Percentiles rank a stretch among this genome's conserved stretches.
These are phyloP conservation scores for Coniochaeta prunicola DNA, from an alignment of 2,329 filamentous ascomycete genomes.

Conservation along the genomic window DNA sequence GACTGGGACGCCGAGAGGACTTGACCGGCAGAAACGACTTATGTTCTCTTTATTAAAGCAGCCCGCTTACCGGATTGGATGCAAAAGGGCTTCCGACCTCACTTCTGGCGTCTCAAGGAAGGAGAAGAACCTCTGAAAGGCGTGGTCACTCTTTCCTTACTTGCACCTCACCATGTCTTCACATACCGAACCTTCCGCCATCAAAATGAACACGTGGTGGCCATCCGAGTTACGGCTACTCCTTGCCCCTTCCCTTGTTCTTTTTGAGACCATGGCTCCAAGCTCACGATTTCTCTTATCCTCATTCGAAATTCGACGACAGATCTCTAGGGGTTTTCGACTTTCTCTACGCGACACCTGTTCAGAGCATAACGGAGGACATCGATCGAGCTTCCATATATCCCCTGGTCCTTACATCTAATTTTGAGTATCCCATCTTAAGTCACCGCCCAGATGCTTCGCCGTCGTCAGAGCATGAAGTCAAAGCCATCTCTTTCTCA, in stretches of 20 bases:
- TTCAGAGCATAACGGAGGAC: neutral
- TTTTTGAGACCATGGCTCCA: neutral
- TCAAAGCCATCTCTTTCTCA: constrained; percentile 35
- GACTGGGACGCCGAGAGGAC: too few relatives aligned
- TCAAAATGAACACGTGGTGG: neutral
- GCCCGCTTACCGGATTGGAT: too few relatives aligned
- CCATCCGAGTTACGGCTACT: neutral
- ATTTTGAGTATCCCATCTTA: too few relatives aligned
- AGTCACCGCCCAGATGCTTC: too few relatives aligned
- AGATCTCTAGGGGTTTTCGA: neutral
- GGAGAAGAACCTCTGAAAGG: neutral
- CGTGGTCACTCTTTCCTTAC: neutral
- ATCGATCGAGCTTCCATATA: neutral
- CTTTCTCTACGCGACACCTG: neutral
- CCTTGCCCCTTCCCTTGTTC: neutral
- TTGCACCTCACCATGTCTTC: neutral
- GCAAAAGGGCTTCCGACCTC: neutral
- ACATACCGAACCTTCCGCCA: neutral
- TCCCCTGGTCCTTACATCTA: neutral
- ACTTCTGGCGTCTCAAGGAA: neutral
- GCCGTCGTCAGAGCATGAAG: constrained; percentile 34
- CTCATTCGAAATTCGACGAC: neutral
- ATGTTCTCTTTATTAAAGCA: too few relatives aligned
- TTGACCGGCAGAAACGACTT: too few relatives aligned
- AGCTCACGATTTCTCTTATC: neutral